Evolutionary conservation across 2,329 filamentous ascomycete species (phyloP), one percentile per base, ranked within the genome.

Genomic region (Sclerotinia sclerotiorum): DNA sequence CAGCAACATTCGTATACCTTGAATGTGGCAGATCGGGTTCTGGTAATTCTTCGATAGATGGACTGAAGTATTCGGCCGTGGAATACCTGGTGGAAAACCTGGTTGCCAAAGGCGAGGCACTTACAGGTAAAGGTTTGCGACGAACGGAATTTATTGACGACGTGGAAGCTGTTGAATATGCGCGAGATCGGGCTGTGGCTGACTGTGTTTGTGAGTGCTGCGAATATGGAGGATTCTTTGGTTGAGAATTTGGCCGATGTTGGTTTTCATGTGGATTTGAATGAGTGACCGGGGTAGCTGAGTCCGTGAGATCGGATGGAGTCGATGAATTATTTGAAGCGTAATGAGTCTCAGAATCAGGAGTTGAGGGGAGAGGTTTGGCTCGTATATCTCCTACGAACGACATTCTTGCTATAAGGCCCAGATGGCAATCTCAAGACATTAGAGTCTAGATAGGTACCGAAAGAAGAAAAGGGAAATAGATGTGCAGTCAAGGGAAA

Each of bases 111-210:
- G 83, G 80, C 51, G 84, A 86, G 61, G 84, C 84, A 44, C 83
- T 83, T 10, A 81, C 79, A 55, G 87, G 87, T 70, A 89, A 77
- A 67, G 87, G 87, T 79, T 89, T 89, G 71, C 87, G 83, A 76
- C 84, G 84, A 78, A 89, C 74, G 5, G 71, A 63, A 11, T 63
- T 56, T 46, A 74, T 73, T 35, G 73, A 76, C 51, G 72, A 70
- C 42, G 72, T 69, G 35, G 73, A 73, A 44, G 73, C 68, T 32
- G 73, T 69, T 8, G 74, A 74, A 46, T 72, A 68, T 58, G 70
- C 68, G 52, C 75, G 74, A n/a, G 74, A 70, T 64, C 74, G 70
- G 56, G 71, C 66, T 49, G 73, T 63, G 46, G 65, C 56, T 55
- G 65, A 67, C 65, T 67, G 65, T 61, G 65, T 61, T 67, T 61